Conservation (phyloP, 2,329 filamentous ascomycete genomes). For the Ascochyta rabiei region DNA sequence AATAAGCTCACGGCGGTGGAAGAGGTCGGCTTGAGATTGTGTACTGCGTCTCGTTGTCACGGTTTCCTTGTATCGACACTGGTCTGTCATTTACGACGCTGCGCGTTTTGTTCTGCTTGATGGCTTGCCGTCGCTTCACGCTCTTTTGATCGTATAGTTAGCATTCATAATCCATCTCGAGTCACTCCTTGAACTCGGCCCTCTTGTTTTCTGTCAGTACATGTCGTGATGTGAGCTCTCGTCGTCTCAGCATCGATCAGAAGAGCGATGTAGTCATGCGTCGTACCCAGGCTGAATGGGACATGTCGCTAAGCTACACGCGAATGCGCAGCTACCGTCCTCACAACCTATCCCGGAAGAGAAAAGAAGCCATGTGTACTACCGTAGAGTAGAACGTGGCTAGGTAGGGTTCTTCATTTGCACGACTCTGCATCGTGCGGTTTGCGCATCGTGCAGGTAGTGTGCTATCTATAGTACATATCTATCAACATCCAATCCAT, state of each 20-base stretch:
- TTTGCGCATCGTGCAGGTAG: neutral
- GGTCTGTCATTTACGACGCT: neutral
- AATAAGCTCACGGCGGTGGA: slow-evolving; percentile 7
- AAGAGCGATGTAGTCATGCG: too few species aligned
- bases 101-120: neutral
- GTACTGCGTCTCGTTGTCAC: neutral
- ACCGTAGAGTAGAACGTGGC: too few species aligned
- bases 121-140: slow-evolving; percentile 1
- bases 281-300: too few species aligned
- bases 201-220: neutral
- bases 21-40: neutral
- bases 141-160: slow-evolving; percentile 1
- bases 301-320: too few species aligned
- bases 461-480: slow-evolving; percentile 1
- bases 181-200: slow-evolving; percentile 1
- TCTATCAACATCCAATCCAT: neutral
- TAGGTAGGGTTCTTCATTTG: neutral
- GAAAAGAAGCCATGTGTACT: too few species aligned
- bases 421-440: neutral
- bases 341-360: too few species aligned
- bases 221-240: neutral
- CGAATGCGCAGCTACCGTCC: too few species aligned
- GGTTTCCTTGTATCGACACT: slow-evolving; percentile 4
- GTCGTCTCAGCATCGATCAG: too few species aligned
- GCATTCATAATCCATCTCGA: neutral